phyloP scores from a whole-genome alignment of 257 asterid genomes.

The Asclepias syriaca region DNA sequence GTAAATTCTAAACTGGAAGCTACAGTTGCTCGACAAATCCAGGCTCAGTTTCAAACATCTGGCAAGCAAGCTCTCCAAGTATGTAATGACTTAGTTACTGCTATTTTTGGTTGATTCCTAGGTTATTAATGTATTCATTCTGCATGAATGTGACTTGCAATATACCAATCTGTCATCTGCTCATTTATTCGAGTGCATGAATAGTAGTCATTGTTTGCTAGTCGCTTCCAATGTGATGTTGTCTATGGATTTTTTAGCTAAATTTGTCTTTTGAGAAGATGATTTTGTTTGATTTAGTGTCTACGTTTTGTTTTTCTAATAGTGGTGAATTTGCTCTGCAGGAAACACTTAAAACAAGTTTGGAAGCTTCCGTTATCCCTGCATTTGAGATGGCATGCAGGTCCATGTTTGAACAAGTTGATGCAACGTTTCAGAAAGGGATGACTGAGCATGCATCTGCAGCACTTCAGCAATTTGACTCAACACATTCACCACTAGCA shows the following conservation, averaged over 20 bases:
- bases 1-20: conserved; percentile 81
- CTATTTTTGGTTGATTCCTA: neutral
- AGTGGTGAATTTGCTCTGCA: conserved; percentile 32
- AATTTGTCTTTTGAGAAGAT: neutral
- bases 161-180: neutral
- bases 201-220: neutral
- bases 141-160: neutral
- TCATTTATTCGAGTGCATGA: neutral
- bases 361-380: conserved; percentile 85
- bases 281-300: neutral
- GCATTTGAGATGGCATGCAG: conserved; percentile 92
- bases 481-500: conserved; percentile 77
- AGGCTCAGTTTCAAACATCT: conserved; percentile 84
- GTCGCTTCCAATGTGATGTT: neutral
- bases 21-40: conserved; percentile 78
- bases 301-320: neutral
- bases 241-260: neutral
- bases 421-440: conserved; percentile 85
- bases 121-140: neutral
- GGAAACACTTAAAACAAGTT: conserved; percentile 75
- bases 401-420: conserved; percentile 94
- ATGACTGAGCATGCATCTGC: conserved; percentile 68
- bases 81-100: neutral
- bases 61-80: conserved; percentile 99
- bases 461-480: conserved; percentile 77